Base-by-base conservation (phyloP, 371 early-diverging fungal genomes). In the Syncephalastrum sp. region DNA sequence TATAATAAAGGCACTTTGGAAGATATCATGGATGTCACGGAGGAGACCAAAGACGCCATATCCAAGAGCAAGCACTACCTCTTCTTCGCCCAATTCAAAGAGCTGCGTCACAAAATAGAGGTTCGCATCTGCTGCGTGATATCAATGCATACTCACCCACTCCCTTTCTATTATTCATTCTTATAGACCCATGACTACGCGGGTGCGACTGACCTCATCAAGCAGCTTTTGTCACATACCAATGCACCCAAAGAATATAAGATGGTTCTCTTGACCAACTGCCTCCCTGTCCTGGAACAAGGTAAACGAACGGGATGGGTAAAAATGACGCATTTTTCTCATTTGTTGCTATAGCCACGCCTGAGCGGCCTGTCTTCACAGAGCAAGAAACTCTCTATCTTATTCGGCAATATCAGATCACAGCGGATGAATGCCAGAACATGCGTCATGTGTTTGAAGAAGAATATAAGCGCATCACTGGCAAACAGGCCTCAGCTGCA, bases 21-120 rank as follows among this genome's bases (percentile, higher is more conserved):
- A 5, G 19, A 55, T 17, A 47, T 68, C 6, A 59, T 68, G 8
- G 47, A 43, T 4, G 57, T 50, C 15, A 52, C 53, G 17, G 54
- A 57, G 23, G 52, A 59, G 14, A 45, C 59, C 21, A 25, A 47
- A 13, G 42, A 56, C 13, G 19, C n/a, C 33, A 33, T 56, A 15
- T 12, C 41, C 44, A 50, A 63, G 4, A 59, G 74, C 48, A 56
- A 56, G 15, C 59, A 49, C 19, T 74, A 70, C 42, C 44, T 52
- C 15, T 56, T 65, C 14, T 47, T 70, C 13, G 38, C 61, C 14
- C 42, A 50, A 5, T 74, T 70, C 23, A 43, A 60, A 3, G 24
- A 56, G 4, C 54, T 74, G 23, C 54, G 51, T n/a, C 17, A 24
- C 2, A 27, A 50, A 13, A 43, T 70, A 5, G 23, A 62, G 52